Conservation (phyloP, 768 basidiomycete genomes). For the Suillus clintonianus region DNA sequence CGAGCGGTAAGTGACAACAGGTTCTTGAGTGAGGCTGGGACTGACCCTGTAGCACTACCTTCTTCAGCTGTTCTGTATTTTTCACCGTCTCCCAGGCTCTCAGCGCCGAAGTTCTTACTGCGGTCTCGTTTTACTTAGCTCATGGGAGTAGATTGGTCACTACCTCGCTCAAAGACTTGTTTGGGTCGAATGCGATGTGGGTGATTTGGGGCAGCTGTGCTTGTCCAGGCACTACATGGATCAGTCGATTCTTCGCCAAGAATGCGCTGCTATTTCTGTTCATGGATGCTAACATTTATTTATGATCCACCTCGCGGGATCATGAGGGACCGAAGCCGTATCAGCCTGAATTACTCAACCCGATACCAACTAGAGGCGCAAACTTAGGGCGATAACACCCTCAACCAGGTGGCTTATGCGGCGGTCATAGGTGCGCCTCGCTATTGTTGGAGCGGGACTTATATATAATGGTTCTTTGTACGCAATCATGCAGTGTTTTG, state of each 20-base stretch:
- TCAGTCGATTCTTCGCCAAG: background rate
- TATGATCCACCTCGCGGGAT: too few species aligned
- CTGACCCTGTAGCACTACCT: background rate
- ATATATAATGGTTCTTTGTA: background rate
- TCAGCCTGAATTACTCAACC: too few species aligned
- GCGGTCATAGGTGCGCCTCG: too few species aligned
- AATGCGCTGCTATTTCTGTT: background rate
- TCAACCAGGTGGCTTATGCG: too few species aligned
- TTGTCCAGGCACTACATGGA: background rate
- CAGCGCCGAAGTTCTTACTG: background rate
- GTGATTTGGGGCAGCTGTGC: background rate
- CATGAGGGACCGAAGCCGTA: too few species aligned
- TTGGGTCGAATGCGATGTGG: background rate
- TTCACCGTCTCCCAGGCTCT: background rate
- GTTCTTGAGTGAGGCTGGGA: background rate
- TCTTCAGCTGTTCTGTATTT: background rate
- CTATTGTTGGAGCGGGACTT: too few species aligned
- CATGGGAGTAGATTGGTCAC: background rate
- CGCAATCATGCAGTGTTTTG: background rate
- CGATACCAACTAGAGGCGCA: background rate
- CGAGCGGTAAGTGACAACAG: background rate
- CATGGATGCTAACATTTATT: background rate
- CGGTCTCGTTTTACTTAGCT: background rate
- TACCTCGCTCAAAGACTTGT: background rate
- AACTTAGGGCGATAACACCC: background rate